Base-by-base conservation (phyloP, 441 rosid species). In the Aleurites moluccanus region DNA sequence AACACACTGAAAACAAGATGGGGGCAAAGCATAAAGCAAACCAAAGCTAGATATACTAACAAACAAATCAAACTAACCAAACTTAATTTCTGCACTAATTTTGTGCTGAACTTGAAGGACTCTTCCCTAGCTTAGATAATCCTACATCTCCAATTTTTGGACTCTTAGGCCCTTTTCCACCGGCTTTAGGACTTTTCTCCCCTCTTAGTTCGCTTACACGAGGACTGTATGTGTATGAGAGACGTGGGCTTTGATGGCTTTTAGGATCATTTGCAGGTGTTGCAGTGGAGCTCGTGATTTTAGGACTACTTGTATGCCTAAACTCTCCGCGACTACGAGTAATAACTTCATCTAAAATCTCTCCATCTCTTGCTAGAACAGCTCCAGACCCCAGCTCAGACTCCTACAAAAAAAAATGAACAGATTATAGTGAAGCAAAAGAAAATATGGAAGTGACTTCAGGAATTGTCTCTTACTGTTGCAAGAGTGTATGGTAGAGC, bases 271-370 rank as follows among this genome's bases (percentile, higher is more conserved):
- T 78, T 56, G 74, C 85, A 0, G 98, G 96, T 3, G 96, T 92
- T 38, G 89, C 63, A 1, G 86, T 90, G 28, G 94, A 87, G 77
- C 98, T 94, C 49, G 92, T 87, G 68, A 89, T 75, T 73, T 86
- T 94, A 33, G 93, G 94, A 83, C 99, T 94, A 76, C 85, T 79
- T 10, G 83, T 62, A 77, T 85, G 97, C 86, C 94, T 87, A 80
- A 94, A 90, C 78, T 94, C 99, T 70, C 99, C 99, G 0, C 99
- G 91, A 80, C 98, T 91, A 81, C 99, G 81, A 0, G 99, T 94
- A 10, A 92, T 82, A 15, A 80, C 86, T 78, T 90, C 97, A 70
- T 92, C 98, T 38, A 94, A 70, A 45, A 94, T 91, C 87, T 92
- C 97, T 38, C 84, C 90, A 50, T 86, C 94, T 50, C 85, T 93